phyloP scores from a whole-genome alignment of 768 basidiomycete species.

The Boletus fagicola region DNA sequence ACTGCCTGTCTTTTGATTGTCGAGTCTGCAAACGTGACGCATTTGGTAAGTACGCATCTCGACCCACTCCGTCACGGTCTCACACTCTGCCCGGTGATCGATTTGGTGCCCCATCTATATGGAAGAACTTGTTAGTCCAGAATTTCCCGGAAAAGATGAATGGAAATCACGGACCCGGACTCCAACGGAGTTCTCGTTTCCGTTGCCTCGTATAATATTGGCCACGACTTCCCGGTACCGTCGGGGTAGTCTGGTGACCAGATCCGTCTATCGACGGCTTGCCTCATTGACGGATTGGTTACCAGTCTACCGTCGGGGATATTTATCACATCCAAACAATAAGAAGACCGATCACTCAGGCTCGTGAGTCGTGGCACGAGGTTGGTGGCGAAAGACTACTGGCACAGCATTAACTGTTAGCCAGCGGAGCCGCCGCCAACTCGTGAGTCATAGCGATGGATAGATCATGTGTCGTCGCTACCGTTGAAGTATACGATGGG shows the following conservation, averaged over 20 bases:
- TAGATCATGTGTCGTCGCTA: neutral
- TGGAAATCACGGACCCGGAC: neutral
- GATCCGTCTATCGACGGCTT: too few relatives aligned
- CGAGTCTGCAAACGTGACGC: neutral
- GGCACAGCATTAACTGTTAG: neutral
- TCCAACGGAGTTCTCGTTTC: neutral
- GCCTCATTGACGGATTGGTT: too few relatives aligned
- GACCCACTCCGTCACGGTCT: neutral
- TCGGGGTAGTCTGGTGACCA: too few relatives aligned
- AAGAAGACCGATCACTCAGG: neutral
- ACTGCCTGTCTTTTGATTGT: neutral
- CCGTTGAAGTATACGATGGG: neutral
- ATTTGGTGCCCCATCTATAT: neutral
- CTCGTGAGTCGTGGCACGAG: too few relatives aligned
- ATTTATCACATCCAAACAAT: neutral
- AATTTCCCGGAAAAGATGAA: neutral
- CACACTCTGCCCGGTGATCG: neutral
- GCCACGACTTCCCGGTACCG: neutral
- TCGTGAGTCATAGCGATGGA: conserved; percentile 3
- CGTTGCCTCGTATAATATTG: neutral
- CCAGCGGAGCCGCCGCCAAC: neutral
- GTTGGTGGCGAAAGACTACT: neutral
- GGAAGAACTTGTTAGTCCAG: neutral
- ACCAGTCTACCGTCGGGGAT: too few relatives aligned
- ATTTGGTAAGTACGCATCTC: neutral